Evolutionary conservation across 202 grass and related monocot species (phyloP), one percentile per base, ranked within the genome.

Genomic region (Dendrocalamus latiflorus): DNA sequence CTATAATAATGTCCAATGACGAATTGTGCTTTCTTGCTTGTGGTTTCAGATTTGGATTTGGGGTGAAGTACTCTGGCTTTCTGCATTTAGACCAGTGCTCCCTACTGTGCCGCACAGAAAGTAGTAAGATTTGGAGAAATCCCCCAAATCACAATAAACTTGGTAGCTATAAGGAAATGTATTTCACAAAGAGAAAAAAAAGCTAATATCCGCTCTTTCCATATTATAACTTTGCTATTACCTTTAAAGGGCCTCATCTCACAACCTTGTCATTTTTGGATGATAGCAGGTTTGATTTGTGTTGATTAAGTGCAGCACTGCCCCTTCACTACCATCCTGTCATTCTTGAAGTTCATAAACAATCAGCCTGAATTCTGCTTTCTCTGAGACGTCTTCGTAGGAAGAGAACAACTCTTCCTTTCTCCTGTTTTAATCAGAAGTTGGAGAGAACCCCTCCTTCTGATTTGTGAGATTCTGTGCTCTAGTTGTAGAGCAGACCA

Each of bases 1-100:
- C 25, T 72, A 5, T 79, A 38, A 66, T 79, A 33, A 78, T 78
- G 58, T 34, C 38, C 38, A 8, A 39, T 39, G 38, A 39, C 34
- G 0, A 70, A 17, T 39, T 33, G 9, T 60, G 47, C 33, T 48
- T 74, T 57, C 42, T 14, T 83, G 22, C 20, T 49, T 56, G 34
- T 36, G 67, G 44, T 58, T 86, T 79, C 86, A 93, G 86, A 81
- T 83, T 80, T 86, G 79, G 91, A 81, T 88, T 91, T 83, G 66
- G 86, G 81, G 91, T 84, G 59, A 90, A 91, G 75, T 88, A 86
- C 72, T 80, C 67, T 80, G 85, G 91, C n/a, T 88, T 84, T 86
- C 75, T 81, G 13, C 78, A 90, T 78, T 80, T 93, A 85, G 61
- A 57, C 28, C 56, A 33, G 62, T 88, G 45, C 71, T 51, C 48